Percentiles rank a stretch among this genome's conserved stretches.
phyloP scores from a whole-genome alignment of 805 yeast species.

The Nakazawaea ishiwadae region DNA sequence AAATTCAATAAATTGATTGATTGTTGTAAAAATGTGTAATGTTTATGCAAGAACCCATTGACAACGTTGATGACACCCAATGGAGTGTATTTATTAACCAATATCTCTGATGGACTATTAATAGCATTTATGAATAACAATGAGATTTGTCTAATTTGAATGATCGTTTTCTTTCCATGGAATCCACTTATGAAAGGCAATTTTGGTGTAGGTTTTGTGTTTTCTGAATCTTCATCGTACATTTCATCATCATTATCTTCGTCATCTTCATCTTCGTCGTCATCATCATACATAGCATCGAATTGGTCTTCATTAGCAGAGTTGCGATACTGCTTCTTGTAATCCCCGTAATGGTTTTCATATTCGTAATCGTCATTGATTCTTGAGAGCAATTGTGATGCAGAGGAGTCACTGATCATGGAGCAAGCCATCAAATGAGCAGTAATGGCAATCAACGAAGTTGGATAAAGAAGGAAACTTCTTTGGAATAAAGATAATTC shows the following conservation, averaged over 20 bases:
- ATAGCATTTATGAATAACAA: constrained; percentile 39
- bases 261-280: constrained; percentile 16
- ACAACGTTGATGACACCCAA: constrained; percentile 51
- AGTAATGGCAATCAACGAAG: constrained; percentile 42
- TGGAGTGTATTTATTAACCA: constrained; percentile 44
- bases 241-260: constrained; percentile 16
- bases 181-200: constrained; percentile 49
- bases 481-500: constrained; percentile 49
- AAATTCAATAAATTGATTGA: constrained; percentile 17
- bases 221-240: constrained; percentile 33
- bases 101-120: constrained; percentile 44
- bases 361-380: constrained; percentile 15
- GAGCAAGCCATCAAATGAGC: constrained; percentile 54
- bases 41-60: constrained; percentile 21
- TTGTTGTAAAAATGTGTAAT: constrained; percentile 15
- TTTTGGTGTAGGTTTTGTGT: constrained; percentile 31
- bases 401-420: constrained; percentile 40
- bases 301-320: neutral
- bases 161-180: constrained; percentile 34
- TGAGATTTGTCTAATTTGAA: constrained; percentile 35
- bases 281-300: constrained; percentile 11
- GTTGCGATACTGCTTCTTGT: constrained; percentile 1
- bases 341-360: constrained; percentile 3
- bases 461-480: constrained; percentile 35
- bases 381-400: constrained; percentile 28